Conservation (phyloP, 108 stramenopile genomes). For the Epithemia pelagica region DNA sequence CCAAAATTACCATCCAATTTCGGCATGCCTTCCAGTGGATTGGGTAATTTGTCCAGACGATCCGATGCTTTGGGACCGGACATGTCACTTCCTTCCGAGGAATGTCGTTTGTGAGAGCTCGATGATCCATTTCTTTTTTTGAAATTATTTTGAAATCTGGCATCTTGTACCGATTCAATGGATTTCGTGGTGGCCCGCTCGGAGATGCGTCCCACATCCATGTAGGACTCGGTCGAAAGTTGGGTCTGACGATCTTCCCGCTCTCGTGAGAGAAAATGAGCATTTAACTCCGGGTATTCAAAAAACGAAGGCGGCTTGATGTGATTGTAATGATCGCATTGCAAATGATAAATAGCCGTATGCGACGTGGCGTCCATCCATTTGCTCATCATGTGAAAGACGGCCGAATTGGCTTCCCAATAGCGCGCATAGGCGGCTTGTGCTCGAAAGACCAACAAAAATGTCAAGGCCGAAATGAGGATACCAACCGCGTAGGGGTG, state of each 20-base stretch:
- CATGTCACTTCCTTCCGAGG: constrained; percentile 13
- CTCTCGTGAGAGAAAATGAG: constrained; percentile 45
- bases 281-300: constrained; percentile 58
- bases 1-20: constrained; percentile 63
- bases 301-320: constrained; percentile 60
- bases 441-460: constrained; percentile 67
- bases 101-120: neutral
- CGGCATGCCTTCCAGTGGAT: constrained; percentile 36
- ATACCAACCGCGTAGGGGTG: constrained; percentile 78
- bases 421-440: constrained; percentile 63
- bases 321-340: constrained; percentile 35
- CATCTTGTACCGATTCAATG: neutral
- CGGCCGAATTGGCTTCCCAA: constrained; percentile 51
- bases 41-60: too few relatives aligned
- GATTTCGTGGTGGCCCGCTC: constrained; percentile 7
- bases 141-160: neutral
- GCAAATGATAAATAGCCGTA: constrained; percentile 53
- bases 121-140: constrained; percentile 3
- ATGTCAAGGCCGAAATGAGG: constrained; percentile 34
- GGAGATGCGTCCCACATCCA: neutral
- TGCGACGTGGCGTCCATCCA: constrained; percentile 62
- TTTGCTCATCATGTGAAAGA: constrained; percentile 58
- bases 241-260: constrained; percentile 30
- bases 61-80: too few relatives aligned
- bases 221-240: neutral